phyloP scores from a whole-genome alignment of 1,284 basidiomycete species.

The Pseudozyma pruni region DNA sequence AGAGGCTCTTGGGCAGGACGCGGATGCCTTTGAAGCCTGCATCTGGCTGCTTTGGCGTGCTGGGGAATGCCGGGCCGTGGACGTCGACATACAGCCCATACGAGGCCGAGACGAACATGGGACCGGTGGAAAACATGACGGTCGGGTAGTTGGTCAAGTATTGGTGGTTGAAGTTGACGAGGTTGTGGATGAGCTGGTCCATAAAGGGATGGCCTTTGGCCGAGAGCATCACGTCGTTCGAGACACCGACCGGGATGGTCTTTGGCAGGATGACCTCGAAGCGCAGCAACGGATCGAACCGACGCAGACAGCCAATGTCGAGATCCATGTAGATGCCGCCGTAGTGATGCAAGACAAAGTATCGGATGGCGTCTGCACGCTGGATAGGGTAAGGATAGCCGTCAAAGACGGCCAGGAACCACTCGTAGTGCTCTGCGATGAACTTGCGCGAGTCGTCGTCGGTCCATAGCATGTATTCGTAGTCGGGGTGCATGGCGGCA shows the following conservation, averaged over 20 bases:
- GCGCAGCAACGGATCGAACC: conserved; percentile 85
- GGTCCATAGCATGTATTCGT: conserved; percentile 98
- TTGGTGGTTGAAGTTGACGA: conserved; percentile 90
- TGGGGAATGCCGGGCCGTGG: conserved; percentile 91
- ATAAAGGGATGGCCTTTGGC: conserved; percentile 88
- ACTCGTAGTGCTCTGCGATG: conserved; percentile 85
- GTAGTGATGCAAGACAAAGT: conserved; percentile 92
- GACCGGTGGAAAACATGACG: conserved; percentile 98
- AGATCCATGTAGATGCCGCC: conserved; percentile 97
- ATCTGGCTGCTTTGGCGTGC: conserved; percentile 82
- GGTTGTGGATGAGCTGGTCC: conserved; percentile 87
- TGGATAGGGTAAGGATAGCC: conserved; percentile 93
- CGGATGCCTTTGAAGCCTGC: conserved; percentile 73
- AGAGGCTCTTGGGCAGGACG: conserved; percentile 89
- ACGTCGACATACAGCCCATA: conserved; percentile 60
- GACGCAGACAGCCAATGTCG: conserved; percentile 92
- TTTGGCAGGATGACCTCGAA: conserved; percentile 91
- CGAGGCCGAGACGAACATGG: conserved; percentile 68
- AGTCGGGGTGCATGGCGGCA: conserved; percentile 76
- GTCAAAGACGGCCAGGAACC: conserved; percentile 93
- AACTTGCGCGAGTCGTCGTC: conserved; percentile 90
- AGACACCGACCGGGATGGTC: conserved; percentile 87
- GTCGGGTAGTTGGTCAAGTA: conserved; percentile 97
- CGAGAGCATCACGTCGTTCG: conserved; percentile 96
- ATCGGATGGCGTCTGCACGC: conserved; percentile 95